Evolutionary conservation across 495 filamentous ascomycete species (phyloP), one percentile per base, ranked within the genome.

Genomic region (Penicillium macrosclerotiorum): DNA sequence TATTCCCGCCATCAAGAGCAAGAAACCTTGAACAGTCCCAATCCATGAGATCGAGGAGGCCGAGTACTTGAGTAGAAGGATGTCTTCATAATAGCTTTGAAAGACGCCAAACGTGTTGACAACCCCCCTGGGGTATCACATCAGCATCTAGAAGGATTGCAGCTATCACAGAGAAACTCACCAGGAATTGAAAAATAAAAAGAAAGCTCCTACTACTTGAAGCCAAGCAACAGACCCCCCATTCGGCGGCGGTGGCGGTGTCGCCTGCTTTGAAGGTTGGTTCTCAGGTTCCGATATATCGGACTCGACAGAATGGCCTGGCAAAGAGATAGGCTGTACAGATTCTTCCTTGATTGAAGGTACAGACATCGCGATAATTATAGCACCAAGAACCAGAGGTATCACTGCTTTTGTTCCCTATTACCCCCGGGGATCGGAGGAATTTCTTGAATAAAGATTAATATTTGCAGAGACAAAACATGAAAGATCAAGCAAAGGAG

Each of bases 61-160:
- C 0, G 61, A 63, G n/a, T 61, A 33, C 11, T 47, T 43, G 1
- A 48, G 25, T 0, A 78, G 55, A 0, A 73, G 45, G 2, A 37
- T 58, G 0, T 56, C 42, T 48, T 72, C 46, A 29, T 71, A 71
- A 49, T 73, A 77, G 4, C 63, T 59, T 32, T 79, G 75, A 42
- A 72, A 81, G 5, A 66, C 65, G 5, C 76, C 75, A 40, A 71
- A 78, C 3, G 61, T 62, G 41, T 69, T 72, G 14, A 73, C 50
- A 4, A 78, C 33, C 0, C 76, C 77, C 66, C 64, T 60, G 27
- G 33, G 18, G 3, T 16, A 4, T 38, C 17, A 3, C 2, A 9
- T 38, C 25, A 38, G 36, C 4, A 2, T 8, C 14, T 14, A 24
- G 13, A 22, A 35, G 24, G 17, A 7, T 18, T 8, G 18, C 3